These are phyloP conservation scores for Trichomonascaceae sp. DNA, from an alignment of 1,139 yeast genomes.

Conservation along the genomic window DNA sequence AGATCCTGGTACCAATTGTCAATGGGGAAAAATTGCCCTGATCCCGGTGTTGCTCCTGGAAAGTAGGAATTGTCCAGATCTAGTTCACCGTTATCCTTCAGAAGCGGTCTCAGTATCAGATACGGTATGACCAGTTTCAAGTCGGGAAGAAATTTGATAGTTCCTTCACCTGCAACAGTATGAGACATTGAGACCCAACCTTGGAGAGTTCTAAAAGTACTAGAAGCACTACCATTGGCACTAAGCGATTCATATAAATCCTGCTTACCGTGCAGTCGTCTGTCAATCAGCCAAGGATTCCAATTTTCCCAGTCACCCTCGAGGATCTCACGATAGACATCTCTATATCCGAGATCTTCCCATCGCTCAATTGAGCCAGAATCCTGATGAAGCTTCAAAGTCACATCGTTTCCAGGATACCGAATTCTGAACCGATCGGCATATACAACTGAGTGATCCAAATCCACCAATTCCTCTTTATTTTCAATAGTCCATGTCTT, in stretches of 20 bases:
- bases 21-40: constrained; percentile 29
- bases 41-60: constrained; percentile 26
- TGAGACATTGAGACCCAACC: constrained; percentile 44
- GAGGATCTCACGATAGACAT: constrained; percentile 35
- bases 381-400: constrained; percentile 42
- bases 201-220: constrained; percentile 41
- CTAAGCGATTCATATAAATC: constrained; percentile 31
- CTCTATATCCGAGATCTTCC: constrained; percentile 40
- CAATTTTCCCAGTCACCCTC: constrained; percentile 43
- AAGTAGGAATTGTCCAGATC: constrained; percentile 34
- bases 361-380: constrained; percentile 45
- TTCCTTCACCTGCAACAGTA: constrained; percentile 41
- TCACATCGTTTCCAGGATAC: constrained; percentile 36
- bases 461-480: constrained; percentile 21
- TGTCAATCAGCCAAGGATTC: constrained; percentile 40
- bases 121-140: constrained; percentile 37
- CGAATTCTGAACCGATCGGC: constrained; percentile 52
- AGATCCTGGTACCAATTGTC: constrained; percentile 27
- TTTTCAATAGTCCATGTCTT: constrained; percentile 31
- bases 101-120: constrained; percentile 42
- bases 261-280: constrained; percentile 30
- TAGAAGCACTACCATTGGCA: constrained; percentile 34
- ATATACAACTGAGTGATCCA: constrained; percentile 39
- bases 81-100: constrained; percentile 30
- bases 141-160: constrained; percentile 40